Evolutionary conservation across 2,329 filamentous ascomycete genomes (phyloP), one percentile per base, ranked within the genome.

Genomic region (Sporothrix pallida): DNA sequence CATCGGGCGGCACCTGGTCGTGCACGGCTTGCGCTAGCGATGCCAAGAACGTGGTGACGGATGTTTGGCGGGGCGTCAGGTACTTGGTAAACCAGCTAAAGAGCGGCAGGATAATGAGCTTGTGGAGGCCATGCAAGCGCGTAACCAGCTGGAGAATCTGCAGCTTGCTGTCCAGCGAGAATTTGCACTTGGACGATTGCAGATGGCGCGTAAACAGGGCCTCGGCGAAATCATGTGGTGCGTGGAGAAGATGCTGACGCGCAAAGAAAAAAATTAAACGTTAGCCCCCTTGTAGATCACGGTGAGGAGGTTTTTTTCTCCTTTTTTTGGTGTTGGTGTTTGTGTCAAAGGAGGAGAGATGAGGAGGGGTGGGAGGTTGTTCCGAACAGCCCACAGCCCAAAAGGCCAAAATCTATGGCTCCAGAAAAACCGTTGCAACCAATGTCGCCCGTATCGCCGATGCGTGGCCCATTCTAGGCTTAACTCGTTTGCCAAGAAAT

Each of bases 41-140:
- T 13, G 96, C 96, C 73, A 99, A 86, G 83, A 98, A 97, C 0
- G 94, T 94, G 0, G 96, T 98, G 77, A 98, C 96, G 1, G 90
- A 94, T 44, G 92, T 92, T 84, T 98, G 96, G 75, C 91, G 91
- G 23, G 93, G 76, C 58, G 93, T 97, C 72, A 98, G 89, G 82
- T 91, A 94, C 83, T 97, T 97, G 82, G 95, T 91, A 81, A 98
- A 97, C 87, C 97, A 98, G 31, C 95, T 98, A 85, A 98, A 99
- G 42, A 99, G 89, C 9, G 92, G 90, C 75, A 98, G 91, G 69
- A 98, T 88, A 1, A 93, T 97, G 77, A 98, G 87, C 84, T 97
- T 94, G 85, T 99, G 96, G 76, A 98, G 85, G 77, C 96, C 96
- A 62, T 98, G 93, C 48, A 99, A 87, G 74, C 96, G 89, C 23